These are phyloP conservation scores for Cyclocybe aegerita DNA, from an alignment of 768 basidiomycete genomes.

Conservation along the genomic window DNA sequence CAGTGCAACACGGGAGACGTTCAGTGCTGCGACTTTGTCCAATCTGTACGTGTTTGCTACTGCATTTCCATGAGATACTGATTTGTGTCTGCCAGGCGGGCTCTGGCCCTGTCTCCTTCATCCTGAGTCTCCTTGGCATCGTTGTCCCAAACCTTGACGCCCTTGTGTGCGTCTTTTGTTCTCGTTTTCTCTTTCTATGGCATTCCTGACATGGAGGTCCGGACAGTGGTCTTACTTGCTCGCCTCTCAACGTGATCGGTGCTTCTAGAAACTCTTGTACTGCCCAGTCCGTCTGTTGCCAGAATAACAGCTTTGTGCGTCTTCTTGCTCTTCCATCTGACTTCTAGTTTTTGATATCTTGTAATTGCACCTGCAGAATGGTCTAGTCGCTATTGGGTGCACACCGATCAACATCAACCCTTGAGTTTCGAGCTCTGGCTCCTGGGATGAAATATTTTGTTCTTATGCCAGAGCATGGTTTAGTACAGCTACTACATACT, in stretches of 20 bases:
- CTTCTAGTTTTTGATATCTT: background rate
- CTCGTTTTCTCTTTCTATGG: background rate
- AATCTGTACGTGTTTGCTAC: constrained; percentile 5
- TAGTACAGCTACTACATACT: constrained; percentile 7
- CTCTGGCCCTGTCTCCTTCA: constrained; percentile 12
- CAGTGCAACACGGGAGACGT: constrained; percentile 30
- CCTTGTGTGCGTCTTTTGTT: constrained; percentile 12
- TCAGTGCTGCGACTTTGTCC: constrained; percentile 26
- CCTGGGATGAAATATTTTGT: background rate
- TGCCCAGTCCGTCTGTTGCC: constrained; percentile 37
- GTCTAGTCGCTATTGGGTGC: constrained; percentile 36
- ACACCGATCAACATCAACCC: constrained; percentile 33
- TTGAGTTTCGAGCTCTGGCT: constrained; percentile 7
- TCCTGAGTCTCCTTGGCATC: constrained; percentile 32
- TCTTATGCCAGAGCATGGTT: background rate
- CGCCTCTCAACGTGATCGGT: constrained; percentile 24
- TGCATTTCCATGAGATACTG: background rate
- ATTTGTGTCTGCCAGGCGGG: constrained; percentile 8
- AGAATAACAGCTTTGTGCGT: constrained; percentile 34
- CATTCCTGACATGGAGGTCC: background rate
- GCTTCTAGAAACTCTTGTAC: constrained; percentile 27
- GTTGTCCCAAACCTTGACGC: constrained; percentile 21
- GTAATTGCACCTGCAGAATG: constrained; percentile 21
- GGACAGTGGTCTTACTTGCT: constrained; percentile 32
- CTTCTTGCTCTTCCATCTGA: background rate